Evolutionary conservation across 129 eudicot genomes (phyloP), one percentile per base, ranked within the genome.

Genomic region (Logfia minima): DNA sequence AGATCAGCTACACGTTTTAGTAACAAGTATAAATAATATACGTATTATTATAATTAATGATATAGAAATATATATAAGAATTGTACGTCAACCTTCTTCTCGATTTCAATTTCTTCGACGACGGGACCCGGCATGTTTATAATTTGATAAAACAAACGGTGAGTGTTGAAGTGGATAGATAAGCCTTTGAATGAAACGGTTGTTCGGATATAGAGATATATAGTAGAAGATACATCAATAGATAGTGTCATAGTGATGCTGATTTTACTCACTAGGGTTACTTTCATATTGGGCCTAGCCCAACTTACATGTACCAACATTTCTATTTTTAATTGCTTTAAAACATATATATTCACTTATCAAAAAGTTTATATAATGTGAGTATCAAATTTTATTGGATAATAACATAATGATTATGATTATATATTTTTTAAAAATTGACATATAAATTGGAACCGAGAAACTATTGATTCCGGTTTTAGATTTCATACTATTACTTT

Each of bases 51-150:
- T 8, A 21, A 69, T 43, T 8, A 39, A 18, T 61, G 11, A 5
- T 22, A 37, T 11, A 52, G 23, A 75, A 8, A 34, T 28, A 4
- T 11, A 58, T 48, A 7, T 48, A 52, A 45, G 3, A 77, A 61
- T 24, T 11, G 61, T 18, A 68, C 87, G 84, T 83, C 81, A 37
- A 85, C 60, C 85, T 85, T 74, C 76, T 84, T 82, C 88, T 84
- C 84, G 6, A 75, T 56, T 55, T 77, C 84, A 52, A 56, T 34
- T 75, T 92, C 96, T 71, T 89, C 90, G 29, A 89, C 82, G 60
- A 92, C 88, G 71, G 97, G 88, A 59, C 90, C 92, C 29, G 97
- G 95, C 97, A 92, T 92, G 9, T 61, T 66, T 80, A 59, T 80
- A 59, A 18, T n/a, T 28, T 21, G 63, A n/a, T n/a, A 19, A 56